phyloP scores from a whole-genome alignment of 768 basidiomycete species.

The Kwoniella sp. region DNA sequence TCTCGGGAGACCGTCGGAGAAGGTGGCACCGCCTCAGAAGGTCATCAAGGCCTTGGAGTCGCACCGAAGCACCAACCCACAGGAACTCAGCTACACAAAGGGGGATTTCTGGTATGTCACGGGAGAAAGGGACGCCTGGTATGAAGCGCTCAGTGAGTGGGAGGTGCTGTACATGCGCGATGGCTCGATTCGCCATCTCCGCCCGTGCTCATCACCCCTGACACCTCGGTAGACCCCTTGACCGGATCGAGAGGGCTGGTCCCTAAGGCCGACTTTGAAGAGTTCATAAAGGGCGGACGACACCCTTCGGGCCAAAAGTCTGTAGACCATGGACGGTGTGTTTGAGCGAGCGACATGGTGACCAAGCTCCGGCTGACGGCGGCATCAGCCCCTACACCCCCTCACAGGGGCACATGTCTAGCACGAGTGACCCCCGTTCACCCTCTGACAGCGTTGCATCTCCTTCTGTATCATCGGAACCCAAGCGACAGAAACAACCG shows the following conservation, averaged over 20 bases:
- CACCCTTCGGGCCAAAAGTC: slow-evolving; percentile 16
- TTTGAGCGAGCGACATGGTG: background rate
- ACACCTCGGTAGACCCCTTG: slow-evolving; percentile 60
- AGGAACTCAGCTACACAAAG: slow-evolving; percentile 81
- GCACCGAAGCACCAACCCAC: slow-evolving; percentile 67
- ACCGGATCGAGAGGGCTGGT: slow-evolving; percentile 87
- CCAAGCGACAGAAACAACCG: slow-evolving; percentile 21
- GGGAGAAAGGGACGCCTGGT: slow-evolving; percentile 72
- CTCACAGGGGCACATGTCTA: slow-evolving; percentile 20
- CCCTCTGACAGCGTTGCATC: slow-evolving; percentile 21
- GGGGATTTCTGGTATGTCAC: slow-evolving; percentile 98
- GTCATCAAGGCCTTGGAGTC: slow-evolving; percentile 78
- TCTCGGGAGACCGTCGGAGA: slow-evolving; percentile 65
- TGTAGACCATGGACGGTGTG: slow-evolving; percentile 19
- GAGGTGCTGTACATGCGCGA: background rate
- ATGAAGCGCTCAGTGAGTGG: slow-evolving; percentile 77
- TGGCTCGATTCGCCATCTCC: too few relatives aligned
- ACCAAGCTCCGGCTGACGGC: background rate
- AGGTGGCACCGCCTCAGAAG: slow-evolving; percentile 81
- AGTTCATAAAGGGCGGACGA: slow-evolving; percentile 64
- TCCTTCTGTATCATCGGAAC: slow-evolving; percentile 12
- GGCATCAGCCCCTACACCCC: slow-evolving; percentile 27
- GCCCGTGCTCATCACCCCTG: background rate
- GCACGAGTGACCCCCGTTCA: slow-evolving; percentile 22
- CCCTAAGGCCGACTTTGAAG: slow-evolving; percentile 80